phyloP scores from a whole-genome alignment of 1,284 basidiomycete genomes.

The Pseudozyma tsukubaensis region DNA sequence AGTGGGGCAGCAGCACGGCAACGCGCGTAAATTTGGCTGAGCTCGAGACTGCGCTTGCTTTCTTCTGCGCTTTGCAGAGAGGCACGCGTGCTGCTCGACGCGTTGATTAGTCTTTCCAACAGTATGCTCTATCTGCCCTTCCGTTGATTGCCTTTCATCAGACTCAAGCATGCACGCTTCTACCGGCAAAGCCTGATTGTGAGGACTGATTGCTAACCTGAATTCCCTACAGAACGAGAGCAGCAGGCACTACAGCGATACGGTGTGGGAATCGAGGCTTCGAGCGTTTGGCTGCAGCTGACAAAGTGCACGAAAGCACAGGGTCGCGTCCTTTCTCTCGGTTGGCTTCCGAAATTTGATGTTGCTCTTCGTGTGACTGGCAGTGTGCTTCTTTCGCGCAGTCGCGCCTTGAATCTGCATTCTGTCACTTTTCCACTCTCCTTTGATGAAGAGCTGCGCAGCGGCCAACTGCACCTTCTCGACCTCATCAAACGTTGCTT shows the following conservation, averaged over 20 bases:
- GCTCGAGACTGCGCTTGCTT: neutral
- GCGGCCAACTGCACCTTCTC: neutral
- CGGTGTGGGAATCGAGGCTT: too few species aligned
- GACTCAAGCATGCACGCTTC: neutral
- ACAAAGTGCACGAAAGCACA: neutral
- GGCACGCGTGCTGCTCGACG: conserved; percentile 11
- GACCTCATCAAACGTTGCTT: neutral
- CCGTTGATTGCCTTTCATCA: too few species aligned
- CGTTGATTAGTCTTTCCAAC: conserved; percentile 9
- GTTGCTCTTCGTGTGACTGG: conserved; percentile 10
- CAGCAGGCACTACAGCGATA: conserved; percentile 7
- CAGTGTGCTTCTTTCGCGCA: neutral
- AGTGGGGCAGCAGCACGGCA: neutral
- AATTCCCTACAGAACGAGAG: too few species aligned
- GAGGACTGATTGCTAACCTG: too few species aligned
- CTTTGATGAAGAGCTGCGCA: neutral
- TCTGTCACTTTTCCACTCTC: neutral
- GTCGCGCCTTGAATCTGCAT: neutral
- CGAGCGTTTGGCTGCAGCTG: conserved; percentile 6
- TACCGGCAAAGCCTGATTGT: too few species aligned
- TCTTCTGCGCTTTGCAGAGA: neutral
- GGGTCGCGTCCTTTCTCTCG: conserved; percentile 13
- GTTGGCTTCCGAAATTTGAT: conserved; percentile 5
- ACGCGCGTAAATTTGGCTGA: conserved; percentile 6
- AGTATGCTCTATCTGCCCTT: too few species aligned